Conservation (phyloP, 768 basidiomycete genomes). For the Suillus discolor region DNA sequence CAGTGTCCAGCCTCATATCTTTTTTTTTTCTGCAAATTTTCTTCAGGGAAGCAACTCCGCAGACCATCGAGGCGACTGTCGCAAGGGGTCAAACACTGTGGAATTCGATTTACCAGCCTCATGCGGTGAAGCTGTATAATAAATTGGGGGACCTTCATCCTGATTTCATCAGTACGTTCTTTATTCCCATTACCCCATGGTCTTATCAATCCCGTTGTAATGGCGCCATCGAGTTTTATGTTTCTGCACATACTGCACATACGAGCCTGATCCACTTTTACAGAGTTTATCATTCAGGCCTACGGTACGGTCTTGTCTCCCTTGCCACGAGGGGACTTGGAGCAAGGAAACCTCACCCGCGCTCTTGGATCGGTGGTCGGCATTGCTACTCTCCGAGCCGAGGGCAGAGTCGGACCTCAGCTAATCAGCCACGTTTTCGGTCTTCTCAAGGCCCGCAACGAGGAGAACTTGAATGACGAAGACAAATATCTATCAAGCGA, state of each 20-base stretch:
- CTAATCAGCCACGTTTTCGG: conserved; percentile 89
- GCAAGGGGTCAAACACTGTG: conserved; percentile 74
- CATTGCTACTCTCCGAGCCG: conserved; percentile 82
- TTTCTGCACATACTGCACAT: conserved; percentile 28
- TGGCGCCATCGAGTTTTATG: conserved; percentile 34
- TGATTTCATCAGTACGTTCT: conserved; percentile 85
- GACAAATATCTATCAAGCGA: conserved; percentile 83
- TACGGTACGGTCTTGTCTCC: conserved; percentile 82
- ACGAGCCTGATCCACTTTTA: conserved; percentile 20
- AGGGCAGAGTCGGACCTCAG: conserved; percentile 84
- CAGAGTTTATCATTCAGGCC: conserved; percentile 85
- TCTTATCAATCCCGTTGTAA: conserved; percentile 35
- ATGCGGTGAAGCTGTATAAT: conserved; percentile 85
- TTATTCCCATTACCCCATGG: conserved; percentile 35
- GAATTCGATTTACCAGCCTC: conserved; percentile 87
- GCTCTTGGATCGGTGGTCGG: conserved; percentile 84
- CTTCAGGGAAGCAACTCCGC: conserved; percentile 56
- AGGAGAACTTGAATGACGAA: conserved; percentile 61
- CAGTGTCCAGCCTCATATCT: conserved; percentile 15
- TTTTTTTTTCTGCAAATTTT: conserved; percentile 5
- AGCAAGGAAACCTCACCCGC: conserved; percentile 85
- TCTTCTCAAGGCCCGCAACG: conserved; percentile 78
- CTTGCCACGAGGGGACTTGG: conserved; percentile 63
- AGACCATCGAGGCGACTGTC: conserved; percentile 70
- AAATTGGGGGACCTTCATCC: conserved; percentile 90